Conservation (phyloP, 2,329 filamentous ascomycete genomes). For the Colletotrichum tabaci region DNA sequence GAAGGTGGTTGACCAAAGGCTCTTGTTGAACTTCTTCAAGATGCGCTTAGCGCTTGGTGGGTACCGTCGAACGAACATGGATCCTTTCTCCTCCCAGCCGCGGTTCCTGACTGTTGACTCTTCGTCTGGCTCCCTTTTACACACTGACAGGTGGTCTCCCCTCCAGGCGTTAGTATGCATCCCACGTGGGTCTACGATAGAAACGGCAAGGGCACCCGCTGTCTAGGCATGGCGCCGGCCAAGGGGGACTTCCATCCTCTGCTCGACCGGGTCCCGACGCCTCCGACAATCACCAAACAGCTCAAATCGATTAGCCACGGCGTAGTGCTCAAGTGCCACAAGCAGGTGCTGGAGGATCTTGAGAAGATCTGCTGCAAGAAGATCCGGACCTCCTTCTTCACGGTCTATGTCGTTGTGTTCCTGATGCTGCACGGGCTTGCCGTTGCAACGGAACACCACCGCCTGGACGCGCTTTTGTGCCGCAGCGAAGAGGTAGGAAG, state of each 20-base stretch:
- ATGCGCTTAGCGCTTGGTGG: conserved; percentile 65
- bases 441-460: neutral
- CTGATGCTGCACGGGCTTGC: conserved; percentile 54
- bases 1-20: conserved; percentile 48
- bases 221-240: conserved; percentile 46
- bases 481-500: neutral
- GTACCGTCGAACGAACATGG: conserved; percentile 44
- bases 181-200: conserved; percentile 59
- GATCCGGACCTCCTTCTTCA: conserved; percentile 48
- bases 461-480: neutral
- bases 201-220: conserved; percentile 57
- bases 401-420: conserved; percentile 58
- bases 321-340: conserved; percentile 51
- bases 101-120: neutral
- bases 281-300: conserved; percentile 62
- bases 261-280: conserved; percentile 55
- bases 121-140: neutral
- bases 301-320: conserved; percentile 60
- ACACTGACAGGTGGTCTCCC: conserved; percentile 49
- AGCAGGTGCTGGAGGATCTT: conserved; percentile 53
- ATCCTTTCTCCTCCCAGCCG: neutral
- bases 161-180: conserved; percentile 49
- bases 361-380: conserved; percentile 47
- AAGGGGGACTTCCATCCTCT: conserved; percentile 56
- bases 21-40: conserved; percentile 59